phyloP scores from a whole-genome alignment of 208 protist species.

The Novymonas esmeraldas region DNA sequence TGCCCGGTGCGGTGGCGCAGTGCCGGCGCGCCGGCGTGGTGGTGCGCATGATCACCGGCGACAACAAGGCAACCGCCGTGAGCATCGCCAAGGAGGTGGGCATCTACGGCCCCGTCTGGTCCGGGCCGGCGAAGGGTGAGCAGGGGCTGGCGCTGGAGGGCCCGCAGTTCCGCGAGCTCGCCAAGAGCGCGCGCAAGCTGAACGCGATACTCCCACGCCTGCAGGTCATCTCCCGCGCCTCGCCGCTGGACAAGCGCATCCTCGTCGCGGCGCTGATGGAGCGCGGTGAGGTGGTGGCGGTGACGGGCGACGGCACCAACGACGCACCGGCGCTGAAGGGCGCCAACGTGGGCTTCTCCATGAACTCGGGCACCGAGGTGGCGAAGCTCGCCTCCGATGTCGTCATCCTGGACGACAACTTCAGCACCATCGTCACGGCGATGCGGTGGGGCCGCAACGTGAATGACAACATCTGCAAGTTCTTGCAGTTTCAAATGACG shows the following conservation, averaged over 20 bases:
- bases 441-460: conserved; percentile 98
- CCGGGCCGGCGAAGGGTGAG: conserved; percentile 16
- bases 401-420: conserved; percentile 98
- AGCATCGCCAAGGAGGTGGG: conserved; percentile 83
- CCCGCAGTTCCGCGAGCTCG: conserved; percentile 84
- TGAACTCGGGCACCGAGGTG: conserved; percentile 94
- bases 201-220: conserved; percentile 58
- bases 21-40: conserved; percentile 94
- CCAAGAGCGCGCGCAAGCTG: conserved; percentile 61
- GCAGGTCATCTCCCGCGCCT: conserved; percentile 95
- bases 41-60: conserved; percentile 98
- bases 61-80: conserved; percentile 91
- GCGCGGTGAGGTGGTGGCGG: conserved; percentile 92
- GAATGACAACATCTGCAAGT: conserved; percentile 98
- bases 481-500: conserved; percentile 98
- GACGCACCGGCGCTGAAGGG: conserved; percentile 99
- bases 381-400: conserved; percentile 96
- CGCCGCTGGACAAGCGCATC: conserved; percentile 93
- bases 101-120: conserved; percentile 33
- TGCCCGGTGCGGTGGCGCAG: conserved; percentile 79
- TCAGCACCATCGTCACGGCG: conserved; percentile 96
- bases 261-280: conserved; percentile 76
- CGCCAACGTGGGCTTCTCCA: conserved; percentile 97
- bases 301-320: conserved; percentile 95
- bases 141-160: conserved; percentile 84